Evolutionary conservation across 2,329 filamentous ascomycete genomes (phyloP).

Genomic region (Cadophora gregata): DNA sequence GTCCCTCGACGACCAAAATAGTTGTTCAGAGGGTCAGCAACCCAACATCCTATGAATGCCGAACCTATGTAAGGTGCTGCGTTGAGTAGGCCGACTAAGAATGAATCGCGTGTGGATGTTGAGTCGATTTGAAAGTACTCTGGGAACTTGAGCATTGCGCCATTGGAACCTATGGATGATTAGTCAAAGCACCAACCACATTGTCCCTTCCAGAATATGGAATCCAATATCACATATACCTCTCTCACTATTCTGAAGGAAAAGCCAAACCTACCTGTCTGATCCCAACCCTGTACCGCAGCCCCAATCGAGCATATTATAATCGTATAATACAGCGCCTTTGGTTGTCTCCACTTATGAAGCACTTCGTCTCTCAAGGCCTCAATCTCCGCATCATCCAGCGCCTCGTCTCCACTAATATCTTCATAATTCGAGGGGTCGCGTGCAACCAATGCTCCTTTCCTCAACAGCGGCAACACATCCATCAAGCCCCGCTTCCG

Average conservation of each 20-base stretch:
- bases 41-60: conserved; percentile 63
- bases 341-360: conserved; percentile 72
- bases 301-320: conserved; percentile 71
- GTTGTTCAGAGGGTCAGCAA: conserved; percentile 66
- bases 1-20: conserved; percentile 64
- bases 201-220: neutral
- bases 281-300: conserved; percentile 62
- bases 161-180: conserved; percentile 49
- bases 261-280: conserved; percentile 39
- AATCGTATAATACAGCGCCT: conserved; percentile 69
- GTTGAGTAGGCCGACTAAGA: conserved; percentile 66
- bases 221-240: neutral
- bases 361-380: conserved; percentile 67
- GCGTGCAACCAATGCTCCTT: conserved; percentile 77
- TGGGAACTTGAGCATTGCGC: conserved; percentile 56
- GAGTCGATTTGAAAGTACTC: conserved; percentile 51
- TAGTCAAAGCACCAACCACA: neutral
- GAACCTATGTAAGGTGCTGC: conserved; percentile 50
- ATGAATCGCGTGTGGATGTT: conserved; percentile 53
- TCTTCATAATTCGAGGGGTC: conserved; percentile 68
- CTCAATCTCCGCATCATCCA: conserved; percentile 65
- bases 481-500: conserved; percentile 62
- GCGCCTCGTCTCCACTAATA: conserved; percentile 60
- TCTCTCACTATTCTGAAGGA: neutral
- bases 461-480: conserved; percentile 63